Evolutionary conservation across 768 basidiomycete genomes (phyloP), one percentile per base, ranked within the genome.

Genomic region (Psilocybe cyanescens): DNA sequence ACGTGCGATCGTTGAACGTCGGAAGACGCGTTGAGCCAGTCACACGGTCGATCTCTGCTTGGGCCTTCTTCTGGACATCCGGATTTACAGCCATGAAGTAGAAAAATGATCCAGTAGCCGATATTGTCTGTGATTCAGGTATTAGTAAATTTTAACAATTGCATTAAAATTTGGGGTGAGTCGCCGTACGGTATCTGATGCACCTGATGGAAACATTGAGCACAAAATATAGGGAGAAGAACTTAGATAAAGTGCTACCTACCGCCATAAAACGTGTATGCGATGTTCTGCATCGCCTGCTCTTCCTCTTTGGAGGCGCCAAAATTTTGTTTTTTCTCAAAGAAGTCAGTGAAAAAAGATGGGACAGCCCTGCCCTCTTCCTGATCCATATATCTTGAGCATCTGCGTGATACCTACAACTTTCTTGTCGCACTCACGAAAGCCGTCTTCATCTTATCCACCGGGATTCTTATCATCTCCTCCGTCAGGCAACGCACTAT

Each of bases 31-130:
- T 62, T 5, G 37, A 39, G 8, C 77, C 76, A 9, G 75, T 59
- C 8, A 76, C 68, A 0, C 64, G 53, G 61, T 79, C 75, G 16
- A 79, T 64, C 56, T 78, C 75, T 5, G 46, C 67, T 60, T 76
- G 78, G 0, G 73, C 77, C 51, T 70, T 73, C 19, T 55, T 65
- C 57, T 77, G 76, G 1, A 71, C 63, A 5, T 77, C 66, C 0
- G 72, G 75, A 57, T 73, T 64, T 6, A 59, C 59, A 24, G 68
- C 55, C 70, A 77, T 70, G 2, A 71, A 65, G 16, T 74, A 64
- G 11, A 78, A 62, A 62, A 78, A 68, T n/a, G 60, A 44, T 19
- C 46, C 55, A 17, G 56, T 71, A 1, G 67, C 24, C 0, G 65
- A 65, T 11, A 58, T 57, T 3, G 66, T 65, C 67, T 67, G 19